These are phyloP conservation scores for Diaporthe ilicicola DNA, from an alignment of 2,329 filamentous ascomycete genomes.

Conservation along the genomic window DNA sequence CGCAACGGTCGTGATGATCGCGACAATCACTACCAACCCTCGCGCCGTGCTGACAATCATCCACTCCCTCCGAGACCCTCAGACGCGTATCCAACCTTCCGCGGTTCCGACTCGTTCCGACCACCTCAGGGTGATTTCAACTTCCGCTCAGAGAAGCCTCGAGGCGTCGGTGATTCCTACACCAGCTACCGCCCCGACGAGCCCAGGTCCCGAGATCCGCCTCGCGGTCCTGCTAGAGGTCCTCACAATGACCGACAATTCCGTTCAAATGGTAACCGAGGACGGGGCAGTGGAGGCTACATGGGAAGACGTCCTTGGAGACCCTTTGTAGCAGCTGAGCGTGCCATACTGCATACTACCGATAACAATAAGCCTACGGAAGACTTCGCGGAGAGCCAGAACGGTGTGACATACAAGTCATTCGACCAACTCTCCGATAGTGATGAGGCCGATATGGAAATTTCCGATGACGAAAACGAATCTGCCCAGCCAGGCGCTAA, in stretches of 20 bases:
- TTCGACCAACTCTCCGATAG: slow-evolving; percentile 69
- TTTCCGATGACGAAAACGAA: slow-evolving; percentile 59
- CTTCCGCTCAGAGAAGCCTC: slow-evolving; percentile 62
- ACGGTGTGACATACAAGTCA: slow-evolving; percentile 60
- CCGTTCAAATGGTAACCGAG: slow-evolving; percentile 9
- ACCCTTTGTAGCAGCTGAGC: slow-evolving; percentile 53
- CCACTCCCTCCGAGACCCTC: slow-evolving; percentile 24
- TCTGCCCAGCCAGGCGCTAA: slow-evolving; percentile 51
- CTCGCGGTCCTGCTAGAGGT: slow-evolving; percentile 27
- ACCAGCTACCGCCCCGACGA: slow-evolving; percentile 45
- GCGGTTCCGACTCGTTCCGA: slow-evolving; percentile 37
- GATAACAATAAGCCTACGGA: slow-evolving; percentile 53
- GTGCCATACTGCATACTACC: slow-evolving; percentile 57
- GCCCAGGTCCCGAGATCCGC: slow-evolving; percentile 26
- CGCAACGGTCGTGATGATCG: slow-evolving; percentile 29
- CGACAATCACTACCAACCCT: slow-evolving; percentile 33
- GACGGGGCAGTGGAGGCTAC: slow-evolving; percentile 16
- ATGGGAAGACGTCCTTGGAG: slow-evolving; percentile 27
- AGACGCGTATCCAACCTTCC: slow-evolving; percentile 7
- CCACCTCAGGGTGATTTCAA: slow-evolving; percentile 62
- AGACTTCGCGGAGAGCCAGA: slow-evolving; percentile 54
- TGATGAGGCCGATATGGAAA: slow-evolving; percentile 71
- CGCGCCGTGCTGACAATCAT: slow-evolving; percentile 18
- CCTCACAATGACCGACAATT: not conserved
- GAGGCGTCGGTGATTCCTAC: slow-evolving; percentile 52